Conservation (phyloP, 2,329 filamentous ascomycete genomes). For the Sphaerulina musiva region DNA sequence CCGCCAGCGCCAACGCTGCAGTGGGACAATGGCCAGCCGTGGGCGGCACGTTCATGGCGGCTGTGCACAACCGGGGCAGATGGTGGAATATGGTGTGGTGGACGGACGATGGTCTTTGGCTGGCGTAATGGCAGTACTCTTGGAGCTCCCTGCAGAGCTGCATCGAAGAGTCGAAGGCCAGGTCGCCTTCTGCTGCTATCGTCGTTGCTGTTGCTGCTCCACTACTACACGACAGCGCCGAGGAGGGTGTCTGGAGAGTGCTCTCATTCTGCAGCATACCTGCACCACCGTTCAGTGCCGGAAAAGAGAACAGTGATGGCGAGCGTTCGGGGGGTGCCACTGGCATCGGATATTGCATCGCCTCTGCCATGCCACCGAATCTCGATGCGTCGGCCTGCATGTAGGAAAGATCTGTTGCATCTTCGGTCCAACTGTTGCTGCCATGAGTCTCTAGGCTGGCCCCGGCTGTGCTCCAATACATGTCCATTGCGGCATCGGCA, state of each 20-base stretch:
- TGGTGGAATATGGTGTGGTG: conserved; percentile 5
- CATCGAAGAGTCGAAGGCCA: conserved; percentile 5
- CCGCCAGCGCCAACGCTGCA: conserved; percentile 6
- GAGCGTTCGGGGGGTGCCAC: background rate
- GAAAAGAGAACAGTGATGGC: background rate
- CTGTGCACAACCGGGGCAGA: conserved; percentile 7
- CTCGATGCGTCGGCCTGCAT: background rate
- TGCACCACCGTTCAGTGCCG: background rate
- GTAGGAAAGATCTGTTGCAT: background rate
- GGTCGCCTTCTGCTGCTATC: background rate
- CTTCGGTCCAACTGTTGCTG: background rate
- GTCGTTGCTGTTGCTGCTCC: background rate
- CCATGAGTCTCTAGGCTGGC: background rate
- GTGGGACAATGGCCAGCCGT: conserved; percentile 3
- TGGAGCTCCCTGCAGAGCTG: conserved; percentile 9
- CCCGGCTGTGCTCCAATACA: conserved; percentile 1
- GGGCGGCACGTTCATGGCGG: conserved; percentile 3
- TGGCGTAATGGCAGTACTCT: conserved; percentile 6
- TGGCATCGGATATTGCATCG: background rate
- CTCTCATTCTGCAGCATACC: background rate
- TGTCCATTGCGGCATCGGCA: conserved; percentile 4
- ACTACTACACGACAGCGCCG: background rate
- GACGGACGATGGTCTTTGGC: conserved; percentile 1
- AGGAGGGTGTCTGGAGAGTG: background rate
- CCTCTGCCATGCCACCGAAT: background rate